A percentile compares a stretch with the other conserved stretches of the same genome.
These are phyloP conservation scores for Nothophoma quercina DNA, from an alignment of 2,329 filamentous ascomycete genomes.

Conservation along the genomic window DNA sequence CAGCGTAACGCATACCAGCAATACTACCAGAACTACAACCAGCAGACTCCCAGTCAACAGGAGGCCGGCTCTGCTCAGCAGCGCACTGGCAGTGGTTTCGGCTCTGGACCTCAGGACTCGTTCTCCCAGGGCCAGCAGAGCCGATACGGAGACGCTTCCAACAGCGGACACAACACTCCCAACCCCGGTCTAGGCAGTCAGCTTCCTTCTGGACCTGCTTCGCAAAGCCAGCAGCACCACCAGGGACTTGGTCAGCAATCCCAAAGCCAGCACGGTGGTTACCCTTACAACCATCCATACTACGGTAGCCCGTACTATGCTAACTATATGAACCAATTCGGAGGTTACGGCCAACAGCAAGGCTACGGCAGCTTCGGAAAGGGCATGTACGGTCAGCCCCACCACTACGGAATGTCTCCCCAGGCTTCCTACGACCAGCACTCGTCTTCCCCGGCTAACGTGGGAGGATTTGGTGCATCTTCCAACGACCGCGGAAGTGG, in stretches of 20 bases:
- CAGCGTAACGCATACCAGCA: conserved; percentile 77
- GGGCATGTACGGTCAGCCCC: conserved; percentile 69
- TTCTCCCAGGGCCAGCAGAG: conserved; percentile 73
- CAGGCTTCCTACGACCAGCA: conserved; percentile 68
- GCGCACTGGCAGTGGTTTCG: conserved; percentile 80
- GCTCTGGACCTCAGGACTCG: conserved; percentile 65
- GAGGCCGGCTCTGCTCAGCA: conserved; percentile 76
- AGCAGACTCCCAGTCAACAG: conserved; percentile 66
- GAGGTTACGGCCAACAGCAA: conserved; percentile 59
- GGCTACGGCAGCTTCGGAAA: conserved; percentile 62
- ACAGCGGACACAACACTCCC: conserved; percentile 89
- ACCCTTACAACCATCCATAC: conserved; percentile 64
- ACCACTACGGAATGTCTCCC: conserved; percentile 65
- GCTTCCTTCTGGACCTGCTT: conserved; percentile 58
- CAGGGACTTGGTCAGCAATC: conserved; percentile 56
- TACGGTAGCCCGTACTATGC: conserved; percentile 69
- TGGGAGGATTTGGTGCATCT: conserved; percentile 59
- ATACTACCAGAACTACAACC: conserved; percentile 65
- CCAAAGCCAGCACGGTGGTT: conserved; percentile 53
- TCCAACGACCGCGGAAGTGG: conserved; percentile 57
- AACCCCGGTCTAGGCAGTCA: conserved; percentile 73
- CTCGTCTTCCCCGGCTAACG: conserved; percentile 69
- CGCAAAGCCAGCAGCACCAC: conserved; percentile 54
- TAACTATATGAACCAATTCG: conserved; percentile 70
- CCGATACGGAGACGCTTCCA: conserved; percentile 78